Conservation (phyloP, 2,329 filamentous ascomycete species). For the Penicillium thymicola region DNA sequence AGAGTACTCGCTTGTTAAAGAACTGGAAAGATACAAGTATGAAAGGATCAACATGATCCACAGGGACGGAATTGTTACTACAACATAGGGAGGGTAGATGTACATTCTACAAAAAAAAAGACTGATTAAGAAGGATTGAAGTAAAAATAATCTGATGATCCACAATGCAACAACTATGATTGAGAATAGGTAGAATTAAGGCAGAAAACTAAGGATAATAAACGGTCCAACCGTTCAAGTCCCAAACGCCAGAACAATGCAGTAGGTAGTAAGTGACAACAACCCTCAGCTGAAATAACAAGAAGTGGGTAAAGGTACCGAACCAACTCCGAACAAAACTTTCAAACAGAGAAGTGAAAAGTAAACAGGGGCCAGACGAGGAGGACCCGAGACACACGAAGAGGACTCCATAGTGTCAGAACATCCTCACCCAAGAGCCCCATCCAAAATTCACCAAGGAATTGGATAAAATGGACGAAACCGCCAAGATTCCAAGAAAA, state of each 20-base stretch:
- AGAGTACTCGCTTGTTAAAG: too few species aligned
- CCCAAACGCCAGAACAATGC: constrained; percentile 32
- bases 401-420: not conserved
- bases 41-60: too few species aligned
- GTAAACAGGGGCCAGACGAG: not conserved
- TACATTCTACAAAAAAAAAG: not conserved
- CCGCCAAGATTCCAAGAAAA: constrained; percentile 12
- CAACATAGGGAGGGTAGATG: too few species aligned
- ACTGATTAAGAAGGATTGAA: not conserved
- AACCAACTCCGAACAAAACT: constrained; percentile 9
- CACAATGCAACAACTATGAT: not conserved
- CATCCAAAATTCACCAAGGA: constrained; percentile 5
- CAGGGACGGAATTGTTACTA: too few species aligned
- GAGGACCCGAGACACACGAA: not conserved
- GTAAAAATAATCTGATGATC: not conserved
- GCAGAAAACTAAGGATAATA: not conserved
- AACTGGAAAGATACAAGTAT: too few species aligned
- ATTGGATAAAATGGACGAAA: constrained; percentile 1
- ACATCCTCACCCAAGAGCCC: not conserved
- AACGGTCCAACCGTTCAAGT: constrained; percentile 8
- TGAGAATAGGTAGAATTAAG: not conserved
- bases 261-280: constrained; percentile 12
- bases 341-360: constrained; percentile 4
- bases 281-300: constrained; percentile 21
- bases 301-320: constrained; percentile 3